Evolutionary conservation across 1,284 basidiomycete species (phyloP).

Genomic region (Ganoderma lingzhi): DNA sequence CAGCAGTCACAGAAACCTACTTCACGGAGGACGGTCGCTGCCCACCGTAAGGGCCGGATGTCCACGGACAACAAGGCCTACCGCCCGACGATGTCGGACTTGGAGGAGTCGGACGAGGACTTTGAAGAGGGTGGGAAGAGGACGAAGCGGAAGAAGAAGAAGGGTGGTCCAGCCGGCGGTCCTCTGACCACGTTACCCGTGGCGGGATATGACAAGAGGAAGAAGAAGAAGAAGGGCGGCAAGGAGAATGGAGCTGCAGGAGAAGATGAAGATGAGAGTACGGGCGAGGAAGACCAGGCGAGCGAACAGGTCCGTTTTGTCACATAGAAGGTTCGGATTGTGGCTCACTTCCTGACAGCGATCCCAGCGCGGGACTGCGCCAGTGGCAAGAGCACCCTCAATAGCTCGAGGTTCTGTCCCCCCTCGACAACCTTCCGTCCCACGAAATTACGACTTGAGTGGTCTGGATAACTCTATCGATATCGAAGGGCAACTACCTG

Average conservation of each 20-base stretch:
- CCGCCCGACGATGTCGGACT: slow-evolving; percentile 66
- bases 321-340: neutral
- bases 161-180: slow-evolving; percentile 60
- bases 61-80: slow-evolving; percentile 83
- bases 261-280: slow-evolving; percentile 51
- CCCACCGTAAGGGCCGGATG: slow-evolving; percentile 65
- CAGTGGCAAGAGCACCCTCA: slow-evolving; percentile 37
- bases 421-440: slow-evolving; percentile 40
- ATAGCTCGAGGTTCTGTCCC: slow-evolving; percentile 45
- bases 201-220: slow-evolving; percentile 63
- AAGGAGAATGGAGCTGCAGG: slow-evolving; percentile 46
- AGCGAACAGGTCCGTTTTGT: slow-evolving; percentile 45
- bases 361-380: slow-evolving; percentile 32
- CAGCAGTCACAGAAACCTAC: slow-evolving; percentile 45
- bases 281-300: slow-evolving; percentile 45
- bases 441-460: slow-evolving; percentile 37
- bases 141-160: slow-evolving; percentile 57
- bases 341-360: slow-evolving; percentile 27
- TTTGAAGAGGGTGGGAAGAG: slow-evolving; percentile 59
- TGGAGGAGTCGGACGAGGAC: slow-evolving; percentile 70
- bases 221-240: slow-evolving; percentile 49
- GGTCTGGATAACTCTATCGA: slow-evolving; percentile 52
- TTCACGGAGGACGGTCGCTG: slow-evolving; percentile 40
- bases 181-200: slow-evolving; percentile 73
- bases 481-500: slow-evolving; percentile 57